Evolutionary conservation across 1,284 basidiomycete species (phyloP), one percentile per base, ranked within the genome.

Genomic region (Earliella scabrosa): DNA sequence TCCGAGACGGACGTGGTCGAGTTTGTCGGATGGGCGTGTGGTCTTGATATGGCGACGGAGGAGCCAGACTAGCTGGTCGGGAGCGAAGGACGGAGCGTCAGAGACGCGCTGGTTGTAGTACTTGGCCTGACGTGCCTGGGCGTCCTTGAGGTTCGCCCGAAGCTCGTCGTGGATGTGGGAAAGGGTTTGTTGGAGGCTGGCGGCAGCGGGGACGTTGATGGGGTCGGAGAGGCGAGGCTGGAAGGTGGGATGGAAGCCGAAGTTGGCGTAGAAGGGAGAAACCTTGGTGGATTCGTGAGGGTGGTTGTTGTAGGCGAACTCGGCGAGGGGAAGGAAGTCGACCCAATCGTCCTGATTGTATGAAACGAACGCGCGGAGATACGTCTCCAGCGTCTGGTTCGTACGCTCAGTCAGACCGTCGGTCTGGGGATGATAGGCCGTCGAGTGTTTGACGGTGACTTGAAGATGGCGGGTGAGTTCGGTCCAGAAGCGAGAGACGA

Each of bases 331-430:
- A 0, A 83, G 69, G 16, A 73, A 73, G 3, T 74, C 65, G 0
- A 68, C 64, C 81, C 81, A 83, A 52, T 81, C 67, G 53, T 75
- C 68, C 55, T 82, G 80, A 35, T 78, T 63, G 58, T 78, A 76
- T 6, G 70, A 71, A 47, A 64, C 65, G 51, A 72, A 78, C 5
- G 68, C 58, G 3, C 69, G 67, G 1, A 81, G 64, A 56, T 73
- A 77, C 1, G 69, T 67, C 59, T 82, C 75, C 1, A 83, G 57
- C 0, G 61, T 67, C 26, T 61, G 63, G 21, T 65, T 66, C 13
- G 46, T 52, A 16, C 53, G 32, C 40, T 67, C 60, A 4, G 60
- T 39, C 58, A 80, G 75, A 0, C 80, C 76, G 51, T 83, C 74
- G 0, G 75, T 71, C 55, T 80, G 67, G 0, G 77, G 78, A 54